phyloP scores from a whole-genome alignment of 805 yeast species.

The Clavispora vitiphila region DNA sequence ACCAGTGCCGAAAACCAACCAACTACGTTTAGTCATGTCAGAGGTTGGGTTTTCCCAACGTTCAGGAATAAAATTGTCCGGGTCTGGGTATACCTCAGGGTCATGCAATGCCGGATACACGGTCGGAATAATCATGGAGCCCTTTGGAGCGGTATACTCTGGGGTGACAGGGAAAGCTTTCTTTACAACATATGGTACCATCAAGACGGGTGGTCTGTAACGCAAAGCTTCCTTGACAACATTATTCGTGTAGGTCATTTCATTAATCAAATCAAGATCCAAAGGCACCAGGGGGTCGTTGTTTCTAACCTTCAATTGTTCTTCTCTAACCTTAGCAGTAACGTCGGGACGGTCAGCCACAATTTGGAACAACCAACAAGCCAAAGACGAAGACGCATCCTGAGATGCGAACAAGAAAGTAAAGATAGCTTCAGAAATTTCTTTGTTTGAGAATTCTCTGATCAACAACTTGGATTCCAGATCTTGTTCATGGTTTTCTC shows the following conservation, averaged over 20 bases:
- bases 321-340: constrained; percentile 79
- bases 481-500: constrained; percentile 44
- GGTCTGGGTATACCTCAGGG: constrained; percentile 92
- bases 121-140: constrained; percentile 95
- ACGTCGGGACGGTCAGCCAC: constrained; percentile 95
- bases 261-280: constrained; percentile 67
- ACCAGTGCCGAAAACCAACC: constrained; percentile 97
- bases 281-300: constrained; percentile 65
- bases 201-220: constrained; percentile 94
- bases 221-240: constrained; percentile 91
- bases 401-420: constrained; percentile 96
- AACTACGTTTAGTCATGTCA: constrained; percentile 73
- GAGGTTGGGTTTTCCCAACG: constrained; percentile 90
- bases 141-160: constrained; percentile 89
- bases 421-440: constrained; percentile 93
- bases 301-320: constrained; percentile 78
- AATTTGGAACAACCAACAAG: constrained; percentile 97
- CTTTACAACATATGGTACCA: constrained; percentile 97
- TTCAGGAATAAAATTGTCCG: constrained; percentile 92
- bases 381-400: constrained; percentile 95
- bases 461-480: constrained; percentile 55
- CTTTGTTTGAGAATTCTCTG: constrained; percentile 83
- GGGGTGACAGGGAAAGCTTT: constrained; percentile 78
- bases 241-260: constrained; percentile 84
- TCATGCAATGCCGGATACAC: constrained; percentile 95